phyloP scores from a whole-genome alignment of 352 stramenopile genomes.

The Pythium catenulatum region DNA sequence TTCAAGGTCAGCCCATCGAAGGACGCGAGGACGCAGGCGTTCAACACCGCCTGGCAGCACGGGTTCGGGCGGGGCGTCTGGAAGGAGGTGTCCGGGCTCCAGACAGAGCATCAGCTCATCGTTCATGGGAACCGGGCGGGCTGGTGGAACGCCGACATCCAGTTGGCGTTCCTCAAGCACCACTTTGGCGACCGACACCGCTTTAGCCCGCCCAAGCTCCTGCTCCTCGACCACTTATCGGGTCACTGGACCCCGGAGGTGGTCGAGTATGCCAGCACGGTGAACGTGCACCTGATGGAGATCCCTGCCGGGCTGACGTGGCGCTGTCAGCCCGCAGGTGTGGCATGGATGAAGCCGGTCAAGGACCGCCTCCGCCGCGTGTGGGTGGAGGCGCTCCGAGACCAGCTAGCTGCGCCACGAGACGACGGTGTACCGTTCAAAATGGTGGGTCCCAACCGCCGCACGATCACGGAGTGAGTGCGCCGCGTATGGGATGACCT shows the following conservation, averaged over 20 bases:
- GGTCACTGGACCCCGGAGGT: conserved; percentile 37
- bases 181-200: conserved; percentile 34
- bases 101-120: neutral
- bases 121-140: conserved; percentile 59
- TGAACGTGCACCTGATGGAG: conserved; percentile 32
- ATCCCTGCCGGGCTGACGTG: conserved; percentile 46
- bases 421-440: too few species aligned
- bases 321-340: conserved; percentile 35
- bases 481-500: too few species aligned
- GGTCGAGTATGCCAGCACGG: neutral
- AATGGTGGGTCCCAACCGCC: too few species aligned
- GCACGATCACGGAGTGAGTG: too few species aligned
- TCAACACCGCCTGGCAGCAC: neutral
- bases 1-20: conserved; percentile 41
- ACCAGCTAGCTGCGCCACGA: too few species aligned
- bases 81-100: conserved; percentile 35
- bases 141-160: conserved; percentile 54
- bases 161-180: conserved; percentile 6
- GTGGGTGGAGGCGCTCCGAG: too few species aligned
- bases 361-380: conserved; percentile 14
- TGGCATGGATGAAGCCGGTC: conserved; percentile 41
- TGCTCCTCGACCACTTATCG: conserved; percentile 37
- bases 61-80: conserved; percentile 62
- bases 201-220: conserved; percentile 14
- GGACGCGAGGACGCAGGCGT: neutral